Percentiles rank a stretch among this genome's conserved stretches.
phyloP scores from a whole-genome alignment of 1,284 basidiomycete species.

The Fomitopsis betulina region DNA sequence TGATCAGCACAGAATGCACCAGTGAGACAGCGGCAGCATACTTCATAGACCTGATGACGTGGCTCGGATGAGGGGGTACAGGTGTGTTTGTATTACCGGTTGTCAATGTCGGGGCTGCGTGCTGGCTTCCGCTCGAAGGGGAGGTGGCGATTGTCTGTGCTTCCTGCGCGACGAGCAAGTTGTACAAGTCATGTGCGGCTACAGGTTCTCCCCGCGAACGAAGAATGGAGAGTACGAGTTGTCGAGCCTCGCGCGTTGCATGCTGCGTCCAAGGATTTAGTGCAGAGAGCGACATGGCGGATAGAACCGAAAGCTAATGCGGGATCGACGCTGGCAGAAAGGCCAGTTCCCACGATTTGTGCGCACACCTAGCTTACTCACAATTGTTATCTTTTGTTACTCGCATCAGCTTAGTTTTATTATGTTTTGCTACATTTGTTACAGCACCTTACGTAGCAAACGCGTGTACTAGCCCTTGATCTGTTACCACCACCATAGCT shows the following conservation, averaged over 20 bases:
- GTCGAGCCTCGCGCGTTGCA: slow-evolving; percentile 11
- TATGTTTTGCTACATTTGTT: no score
- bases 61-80: slow-evolving; percentile 34
- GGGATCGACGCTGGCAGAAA: no score
- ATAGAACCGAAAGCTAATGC: no score
- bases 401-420: no score
- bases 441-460: no score
- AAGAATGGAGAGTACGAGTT: slow-evolving; percentile 19
- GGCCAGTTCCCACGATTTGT: no score
- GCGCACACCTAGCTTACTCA: no score
- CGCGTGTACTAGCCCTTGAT: not conserved
- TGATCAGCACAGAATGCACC: not conserved
- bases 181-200: slow-evolving; percentile 35
- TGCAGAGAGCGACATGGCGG: not conserved
- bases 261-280: not conserved
- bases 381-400: no score
- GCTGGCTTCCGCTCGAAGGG: slow-evolving; percentile 13
- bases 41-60: slow-evolving; percentile 50
- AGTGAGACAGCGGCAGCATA: slow-evolving; percentile 21
- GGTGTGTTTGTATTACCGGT: not conserved
- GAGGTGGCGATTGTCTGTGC: slow-evolving; percentile 4
- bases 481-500: not conserved
- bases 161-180: slow-evolving; percentile 32
- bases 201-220: slow-evolving; percentile 14
- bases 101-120: slow-evolving; percentile 2